Percentiles rank a stretch among this genome's conserved stretches.
phyloP scores from a whole-genome alignment of 2,329 filamentous ascomycete genomes.

The Pyrenophora teres region DNA sequence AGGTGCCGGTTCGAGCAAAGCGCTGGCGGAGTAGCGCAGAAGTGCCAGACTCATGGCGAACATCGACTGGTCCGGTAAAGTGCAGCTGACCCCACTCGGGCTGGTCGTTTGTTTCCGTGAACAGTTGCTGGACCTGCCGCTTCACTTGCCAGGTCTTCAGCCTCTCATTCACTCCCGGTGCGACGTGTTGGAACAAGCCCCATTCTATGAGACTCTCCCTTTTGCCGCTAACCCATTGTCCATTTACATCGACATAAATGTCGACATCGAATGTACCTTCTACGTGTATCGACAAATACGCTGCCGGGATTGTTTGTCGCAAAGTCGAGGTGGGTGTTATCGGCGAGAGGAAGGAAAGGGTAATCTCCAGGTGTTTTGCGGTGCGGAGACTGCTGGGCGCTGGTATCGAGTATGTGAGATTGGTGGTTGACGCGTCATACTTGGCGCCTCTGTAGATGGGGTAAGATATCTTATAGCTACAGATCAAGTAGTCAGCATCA shows the following conservation, averaged over 20 bases:
- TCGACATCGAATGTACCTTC: constrained; percentile 63
- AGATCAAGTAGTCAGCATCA: neutral
- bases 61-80: constrained; percentile 72
- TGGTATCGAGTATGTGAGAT: constrained; percentile 67
- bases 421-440: constrained; percentile 73
- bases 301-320: constrained; percentile 80
- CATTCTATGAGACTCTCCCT: constrained; percentile 71
- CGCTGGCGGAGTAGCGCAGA: constrained; percentile 67
- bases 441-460: constrained; percentile 64
- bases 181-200: constrained; percentile 59
- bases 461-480: constrained; percentile 61
- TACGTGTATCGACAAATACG: constrained; percentile 74
- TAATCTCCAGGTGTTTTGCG: constrained; percentile 57
- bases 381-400: constrained; percentile 43
- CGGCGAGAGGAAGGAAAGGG: constrained; percentile 72
- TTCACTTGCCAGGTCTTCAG: constrained; percentile 71
- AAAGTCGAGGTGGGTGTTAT: constrained; percentile 81
- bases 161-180: constrained; percentile 42
- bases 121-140: constrained; percentile 65
- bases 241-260: constrained; percentile 56
- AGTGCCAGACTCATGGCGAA: constrained; percentile 71
- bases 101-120: constrained; percentile 73
- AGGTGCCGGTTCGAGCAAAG: constrained; percentile 69
- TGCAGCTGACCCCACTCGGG: constrained; percentile 84
- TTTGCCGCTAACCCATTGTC: constrained; percentile 81